Evolutionary conservation across 768 basidiomycete species (phyloP).

Genomic region (Tylopilus vinaceipallidus): DNA sequence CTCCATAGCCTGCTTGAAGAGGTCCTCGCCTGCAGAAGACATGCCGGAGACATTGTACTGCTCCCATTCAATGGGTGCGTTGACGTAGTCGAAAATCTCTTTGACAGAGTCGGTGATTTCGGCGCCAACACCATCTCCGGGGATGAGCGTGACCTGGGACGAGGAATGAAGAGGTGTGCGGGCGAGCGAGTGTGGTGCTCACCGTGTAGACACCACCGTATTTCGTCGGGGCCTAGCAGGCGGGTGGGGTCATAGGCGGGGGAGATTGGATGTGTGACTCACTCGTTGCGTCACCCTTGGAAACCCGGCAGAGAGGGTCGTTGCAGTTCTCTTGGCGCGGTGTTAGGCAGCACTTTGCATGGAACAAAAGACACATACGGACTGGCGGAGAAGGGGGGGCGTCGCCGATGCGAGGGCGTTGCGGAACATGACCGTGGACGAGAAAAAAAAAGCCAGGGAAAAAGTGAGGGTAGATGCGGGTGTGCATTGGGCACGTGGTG

Average conservation of each 20-base stretch:
- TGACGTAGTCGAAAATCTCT: conserved; percentile 96
- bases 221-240: conserved; percentile 78
- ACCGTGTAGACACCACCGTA: conserved; percentile 94
- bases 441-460: conserved; percentile 18
- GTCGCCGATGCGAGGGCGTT: conserved; percentile 55
- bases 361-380: conserved; percentile 42
- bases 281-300: conserved; percentile 74
- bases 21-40: conserved; percentile 88
- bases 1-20: conserved; percentile 98
- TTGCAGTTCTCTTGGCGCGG: conserved; percentile 57
- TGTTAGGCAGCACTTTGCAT: conserved; percentile 1
- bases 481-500: neutral
- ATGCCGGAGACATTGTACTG: conserved; percentile 97
- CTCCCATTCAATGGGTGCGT: conserved; percentile 99
- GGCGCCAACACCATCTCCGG: conserved; percentile 95
- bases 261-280: conserved; percentile 25
- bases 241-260: conserved; percentile 4
- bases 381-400: conserved; percentile 51
- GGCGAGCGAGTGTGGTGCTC: conserved; percentile 27
- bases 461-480: conserved; percentile 34
- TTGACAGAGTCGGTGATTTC: conserved; percentile 99
- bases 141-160: conserved; percentile 88
- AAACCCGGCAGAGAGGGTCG: conserved; percentile 76
- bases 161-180: conserved; percentile 21
- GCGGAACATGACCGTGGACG: conserved; percentile 52